Evolutionary conservation across 2,329 filamentous ascomycete species (phyloP), one percentile per base, ranked within the genome.

Genomic region (Lachnellula hyalina): DNA sequence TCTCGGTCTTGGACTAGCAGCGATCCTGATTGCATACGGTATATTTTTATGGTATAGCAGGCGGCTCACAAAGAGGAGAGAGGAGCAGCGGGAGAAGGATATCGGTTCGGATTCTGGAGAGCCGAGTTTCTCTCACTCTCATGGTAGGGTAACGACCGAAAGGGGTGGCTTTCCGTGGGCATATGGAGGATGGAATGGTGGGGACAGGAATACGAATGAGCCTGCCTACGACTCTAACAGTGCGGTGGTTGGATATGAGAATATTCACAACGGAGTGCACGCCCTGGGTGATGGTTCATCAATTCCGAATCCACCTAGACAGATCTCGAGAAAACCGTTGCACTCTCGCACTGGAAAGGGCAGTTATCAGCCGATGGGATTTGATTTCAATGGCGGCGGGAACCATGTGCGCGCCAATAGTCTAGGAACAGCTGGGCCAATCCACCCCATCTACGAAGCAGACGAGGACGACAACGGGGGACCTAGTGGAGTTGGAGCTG

Each of bases 401-500:
- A 48, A 42, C 12, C 77, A 80, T 49, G 72, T 70, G 44, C 73
- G 78, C 49, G 69, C 60, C 6, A 67, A 75, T 34, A 76, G 72
- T 54, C 74, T 77, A 17, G 75, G 75, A 7, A 68, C 67, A 47
- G 76, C 78, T 34, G 77, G 77, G 3, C 72, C 75, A 23, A 86
- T 86, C 25, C 82, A 84, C 64, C 80, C 82, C 0, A 86, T 86
- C 46, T 82, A 84, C 12, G 83, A 85, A 55, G 83, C 85, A 58
- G 79, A 83, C 49, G 79, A 82, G 54, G 73, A 73, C 25, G 64
- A 63, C 25, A 53, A 59, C 38, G 51, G 49, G 9, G 45, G 32
- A 3, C 42, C 47, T 42, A 40, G 52, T 15, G 25, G 17, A 21
- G 49, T 54, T 19, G 55, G 47, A 7, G 51, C 56, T 5, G 54